Conservation (phyloP, 495 filamentous ascomycete genomes). For the Talaromyces trachyspermus region DNA sequence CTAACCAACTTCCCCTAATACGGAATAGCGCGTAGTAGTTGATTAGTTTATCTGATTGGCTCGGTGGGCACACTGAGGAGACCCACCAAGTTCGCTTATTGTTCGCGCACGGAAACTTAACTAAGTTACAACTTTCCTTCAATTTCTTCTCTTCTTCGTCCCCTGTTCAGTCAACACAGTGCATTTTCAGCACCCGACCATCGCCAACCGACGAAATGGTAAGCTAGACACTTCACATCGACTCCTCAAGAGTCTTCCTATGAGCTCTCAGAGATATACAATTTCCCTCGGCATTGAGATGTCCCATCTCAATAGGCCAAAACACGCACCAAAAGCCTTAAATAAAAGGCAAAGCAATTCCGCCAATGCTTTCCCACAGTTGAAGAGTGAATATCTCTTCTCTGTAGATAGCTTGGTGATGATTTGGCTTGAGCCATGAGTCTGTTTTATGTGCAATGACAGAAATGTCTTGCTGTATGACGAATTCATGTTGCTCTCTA, state of each 20-base stretch:
- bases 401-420: constrained; percentile 47
- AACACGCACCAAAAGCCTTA: background rate
- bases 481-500: constrained; percentile 59
- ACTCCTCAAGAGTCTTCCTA: constrained; percentile 22
- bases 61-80: background rate
- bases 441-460: constrained; percentile 30
- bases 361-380: constrained; percentile 25
- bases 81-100: constrained; percentile 7
- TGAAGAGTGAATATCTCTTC: constrained; percentile 18
- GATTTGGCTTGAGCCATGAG: constrained; percentile 73
- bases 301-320: constrained; percentile 3
- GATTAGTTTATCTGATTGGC: background rate
- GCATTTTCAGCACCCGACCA: constrained; percentile 27
- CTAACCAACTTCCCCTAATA: background rate
- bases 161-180: constrained; percentile 27
- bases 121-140: constrained; percentile 2
- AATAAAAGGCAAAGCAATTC: constrained; percentile 30
- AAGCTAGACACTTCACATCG: constrained; percentile 30
- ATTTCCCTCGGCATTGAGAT: constrained; percentile 24
- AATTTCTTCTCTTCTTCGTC: constrained; percentile 21
- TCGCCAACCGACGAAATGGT: constrained; percentile 46
- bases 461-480: constrained; percentile 45
- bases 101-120: constrained; percentile 9
- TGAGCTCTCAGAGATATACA: constrained; percentile 31
- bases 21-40: background rate